Percentiles rank a stretch among this genome's conserved stretches.
These are phyloP conservation scores for Xylaria polymorpha DNA, from an alignment of 2,329 filamentous ascomycete genomes.

Conservation along the genomic window DNA sequence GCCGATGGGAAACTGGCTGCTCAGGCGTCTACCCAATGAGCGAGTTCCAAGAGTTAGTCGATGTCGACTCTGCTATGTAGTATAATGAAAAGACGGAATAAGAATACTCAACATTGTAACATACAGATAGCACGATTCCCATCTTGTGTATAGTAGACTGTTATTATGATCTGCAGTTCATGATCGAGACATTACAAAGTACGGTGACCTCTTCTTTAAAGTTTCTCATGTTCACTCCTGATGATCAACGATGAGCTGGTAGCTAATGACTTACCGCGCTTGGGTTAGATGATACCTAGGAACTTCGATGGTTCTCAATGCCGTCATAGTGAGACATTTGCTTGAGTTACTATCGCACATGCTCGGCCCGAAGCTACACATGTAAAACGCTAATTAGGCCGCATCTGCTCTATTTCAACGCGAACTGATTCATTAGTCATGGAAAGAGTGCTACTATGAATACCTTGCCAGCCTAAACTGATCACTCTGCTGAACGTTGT, in stretches of 20 bases:
- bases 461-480: not conserved
- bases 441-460: not conserved
- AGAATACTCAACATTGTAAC: constrained; percentile 7
- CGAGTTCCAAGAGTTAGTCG: not conserved
- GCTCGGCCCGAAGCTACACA: constrained; percentile 17
- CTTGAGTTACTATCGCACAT: constrained; percentile 19
- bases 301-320: not conserved
- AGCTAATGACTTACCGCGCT: not conserved
- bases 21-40: not conserved
- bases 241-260: not conserved
- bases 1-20: not conserved
- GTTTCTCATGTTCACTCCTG: not conserved
- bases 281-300: not conserved
- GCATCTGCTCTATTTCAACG: not conserved
- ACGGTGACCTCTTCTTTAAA: not conserved
- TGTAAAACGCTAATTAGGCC: constrained; percentile 4
- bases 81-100: constrained; percentile 12
- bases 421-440: not conserved
- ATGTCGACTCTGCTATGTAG: constrained; percentile 10
- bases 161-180: not conserved
- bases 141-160: not conserved
- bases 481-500: no score
- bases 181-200: not conserved
- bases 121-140: not conserved
- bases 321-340: constrained; percentile 1